Evolutionary conservation across 805 yeast genomes (phyloP).

Genomic region (Metschnikowia bowlesiae): DNA sequence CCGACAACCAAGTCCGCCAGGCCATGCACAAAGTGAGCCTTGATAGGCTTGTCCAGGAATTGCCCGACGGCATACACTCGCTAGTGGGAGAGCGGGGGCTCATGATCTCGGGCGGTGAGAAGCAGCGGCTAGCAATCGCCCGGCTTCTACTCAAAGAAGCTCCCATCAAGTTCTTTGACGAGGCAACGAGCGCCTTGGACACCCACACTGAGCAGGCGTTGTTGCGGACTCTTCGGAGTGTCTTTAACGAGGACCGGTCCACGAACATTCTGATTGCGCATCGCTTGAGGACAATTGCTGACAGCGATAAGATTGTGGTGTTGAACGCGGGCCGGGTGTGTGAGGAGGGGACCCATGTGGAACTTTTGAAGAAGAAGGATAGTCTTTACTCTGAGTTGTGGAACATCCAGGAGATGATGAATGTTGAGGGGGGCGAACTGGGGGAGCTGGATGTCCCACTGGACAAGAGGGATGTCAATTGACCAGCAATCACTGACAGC

Average conservation of each 20-base stretch:
- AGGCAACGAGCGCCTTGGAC: slow-evolving; percentile 94
- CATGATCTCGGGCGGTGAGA: slow-evolving; percentile 99
- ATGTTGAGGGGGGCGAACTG: slow-evolving; percentile 31
- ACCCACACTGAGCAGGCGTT: slow-evolving; percentile 92
- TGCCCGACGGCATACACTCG: slow-evolving; percentile 83
- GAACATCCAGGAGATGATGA: slow-evolving; percentile 85
- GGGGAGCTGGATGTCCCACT: background rate
- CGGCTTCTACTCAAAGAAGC: slow-evolving; percentile 81
- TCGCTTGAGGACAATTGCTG: slow-evolving; percentile 87
- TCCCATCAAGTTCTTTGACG: slow-evolving; percentile 91
- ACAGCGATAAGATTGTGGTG: slow-evolving; percentile 89
- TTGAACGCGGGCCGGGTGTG: slow-evolving; percentile 70
- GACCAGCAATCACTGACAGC: too few species aligned
- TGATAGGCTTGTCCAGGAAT: slow-evolving; percentile 52
- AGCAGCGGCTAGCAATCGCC: slow-evolving; percentile 91
- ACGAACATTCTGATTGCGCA: slow-evolving; percentile 94
- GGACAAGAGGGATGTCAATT: too few species aligned
- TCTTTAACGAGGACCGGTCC: slow-evolving; percentile 51
- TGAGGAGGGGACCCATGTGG: slow-evolving; percentile 83
- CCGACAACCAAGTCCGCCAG: slow-evolving; percentile 61
- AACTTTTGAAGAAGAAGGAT: slow-evolving; percentile 46
- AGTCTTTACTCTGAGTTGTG: slow-evolving; percentile 80
- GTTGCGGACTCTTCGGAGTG: slow-evolving; percentile 63
- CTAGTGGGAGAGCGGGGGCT: slow-evolving; percentile 96
- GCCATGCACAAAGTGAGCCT: slow-evolving; percentile 72